Conservation (phyloP, 176 grass and related monocot species). For the Oryza meyeriana region DNA sequence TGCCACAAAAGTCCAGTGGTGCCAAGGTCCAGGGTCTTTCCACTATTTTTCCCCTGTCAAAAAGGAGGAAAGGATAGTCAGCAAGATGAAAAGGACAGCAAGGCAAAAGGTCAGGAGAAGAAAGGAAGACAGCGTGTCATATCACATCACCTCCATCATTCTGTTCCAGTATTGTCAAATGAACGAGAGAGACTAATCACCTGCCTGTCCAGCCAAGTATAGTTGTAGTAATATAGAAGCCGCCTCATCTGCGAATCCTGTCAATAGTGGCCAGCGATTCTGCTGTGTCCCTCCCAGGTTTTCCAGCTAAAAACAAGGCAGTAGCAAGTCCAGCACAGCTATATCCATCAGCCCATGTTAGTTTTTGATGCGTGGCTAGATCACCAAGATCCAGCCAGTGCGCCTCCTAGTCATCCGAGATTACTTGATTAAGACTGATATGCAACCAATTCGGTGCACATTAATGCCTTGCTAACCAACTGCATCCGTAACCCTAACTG, state of each 20-base stretch:
- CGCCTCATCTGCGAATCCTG: background rate
- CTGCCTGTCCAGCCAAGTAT: background rate
- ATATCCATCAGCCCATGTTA: background rate
- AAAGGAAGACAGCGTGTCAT: background rate
- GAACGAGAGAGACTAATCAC: constrained; percentile 19
- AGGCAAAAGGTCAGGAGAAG: background rate
- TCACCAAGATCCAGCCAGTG: background rate
- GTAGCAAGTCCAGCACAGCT: background rate
- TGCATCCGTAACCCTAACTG: background rate
- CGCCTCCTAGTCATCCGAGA: background rate
- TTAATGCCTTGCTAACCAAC: background rate
- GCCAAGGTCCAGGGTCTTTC: constrained; percentile 7
- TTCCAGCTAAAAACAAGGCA: background rate
- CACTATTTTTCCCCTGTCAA: background rate
- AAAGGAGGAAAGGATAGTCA: background rate
- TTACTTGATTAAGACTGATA: constrained; percentile 28
- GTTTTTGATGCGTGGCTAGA: background rate
- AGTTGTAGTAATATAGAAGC: background rate
- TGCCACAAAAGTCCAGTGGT: background rate
- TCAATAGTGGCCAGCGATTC: background rate
- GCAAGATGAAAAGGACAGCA: background rate
- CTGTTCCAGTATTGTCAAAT: constrained; percentile 22
- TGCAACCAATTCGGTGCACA: background rate
- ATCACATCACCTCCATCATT: constrained; percentile 24
- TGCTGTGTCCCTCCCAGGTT: background rate